Conservation (phyloP, 106 monocot species). For the Dactylorhiza incarnata region DNA sequence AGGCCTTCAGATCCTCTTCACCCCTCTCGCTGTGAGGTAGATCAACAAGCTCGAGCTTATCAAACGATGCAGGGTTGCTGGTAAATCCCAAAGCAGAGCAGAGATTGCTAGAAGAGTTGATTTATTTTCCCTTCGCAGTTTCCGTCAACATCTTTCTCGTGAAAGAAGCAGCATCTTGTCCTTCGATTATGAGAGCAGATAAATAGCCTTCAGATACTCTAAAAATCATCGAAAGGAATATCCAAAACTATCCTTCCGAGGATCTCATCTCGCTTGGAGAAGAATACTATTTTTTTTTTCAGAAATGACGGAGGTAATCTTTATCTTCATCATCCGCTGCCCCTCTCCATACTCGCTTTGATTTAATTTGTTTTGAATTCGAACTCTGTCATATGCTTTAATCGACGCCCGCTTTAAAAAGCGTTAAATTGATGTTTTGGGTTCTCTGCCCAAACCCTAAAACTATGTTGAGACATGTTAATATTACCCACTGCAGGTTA, state of each 20-base stretch:
- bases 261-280: neutral
- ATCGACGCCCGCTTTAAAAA: neutral
- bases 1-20: too few species aligned
- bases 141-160: neutral
- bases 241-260: neutral
- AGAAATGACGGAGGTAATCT: slow-evolving; percentile 5
- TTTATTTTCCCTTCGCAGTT: neutral
- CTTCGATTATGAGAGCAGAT: too few species aligned
- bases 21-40: too few species aligned
- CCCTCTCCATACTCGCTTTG: neutral
- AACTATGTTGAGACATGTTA: neutral
- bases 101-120: neutral
- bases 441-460: neutral
- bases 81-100: neutral
- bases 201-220: neutral
- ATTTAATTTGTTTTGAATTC: neutral
- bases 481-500: neutral
- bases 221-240: too few species aligned
- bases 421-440: neutral
- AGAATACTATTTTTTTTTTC: neutral
- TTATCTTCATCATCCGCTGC: neutral
- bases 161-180: neutral
- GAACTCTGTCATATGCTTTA: neutral
- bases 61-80: neutral
- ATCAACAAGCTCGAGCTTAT: too few species aligned